Evolutionary conservation across 345 rosid species (phyloP).

Genomic region (Dipteronia dyeriana): DNA sequence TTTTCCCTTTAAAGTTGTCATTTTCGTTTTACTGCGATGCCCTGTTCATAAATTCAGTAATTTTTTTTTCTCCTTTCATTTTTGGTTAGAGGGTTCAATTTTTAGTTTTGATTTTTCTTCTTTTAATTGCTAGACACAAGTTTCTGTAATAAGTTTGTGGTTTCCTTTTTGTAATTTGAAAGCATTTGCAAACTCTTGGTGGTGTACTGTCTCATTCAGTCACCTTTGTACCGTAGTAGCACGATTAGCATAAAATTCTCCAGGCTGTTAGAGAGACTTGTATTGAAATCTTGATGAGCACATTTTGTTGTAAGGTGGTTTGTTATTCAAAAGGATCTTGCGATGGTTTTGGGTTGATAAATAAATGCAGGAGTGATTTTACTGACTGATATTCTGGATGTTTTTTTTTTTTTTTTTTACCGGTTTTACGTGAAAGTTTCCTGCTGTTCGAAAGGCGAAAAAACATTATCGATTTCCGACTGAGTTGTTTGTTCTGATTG

Average conservation of each 20-base stretch:
- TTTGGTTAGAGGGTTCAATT: constrained; percentile 26
- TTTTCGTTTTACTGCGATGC: constrained; percentile 9
- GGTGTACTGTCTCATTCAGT: background rate
- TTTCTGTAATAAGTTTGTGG: constrained; percentile 36
- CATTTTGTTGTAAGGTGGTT: background rate
- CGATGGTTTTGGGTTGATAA: background rate
- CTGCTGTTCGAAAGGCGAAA: too few species aligned
- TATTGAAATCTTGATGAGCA: background rate
- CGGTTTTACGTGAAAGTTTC: too few species aligned
- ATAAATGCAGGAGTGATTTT: background rate
- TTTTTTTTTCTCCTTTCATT: constrained; percentile 4
- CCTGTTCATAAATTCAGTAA: constrained; percentile 31
- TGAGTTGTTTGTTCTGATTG: too few species aligned
- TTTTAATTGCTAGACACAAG: constrained; percentile 10
- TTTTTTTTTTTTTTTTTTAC: too few species aligned
- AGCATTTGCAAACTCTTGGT: constrained; percentile 19
- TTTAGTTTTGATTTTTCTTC: constrained; percentile 10
- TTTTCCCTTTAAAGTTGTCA: background rate
- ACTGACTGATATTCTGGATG: background rate
- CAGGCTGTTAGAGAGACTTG: constrained; percentile 4
- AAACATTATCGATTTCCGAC: too few species aligned
- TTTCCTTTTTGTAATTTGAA: constrained; percentile 29
- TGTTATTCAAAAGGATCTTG: constrained; percentile 4
- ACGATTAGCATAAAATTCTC: background rate
- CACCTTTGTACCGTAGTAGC: background rate